Evolutionary conservation across 2,329 filamentous ascomycete genomes (phyloP), one percentile per base, ranked within the genome.

Genomic region (Escovopsis sp.): DNA sequence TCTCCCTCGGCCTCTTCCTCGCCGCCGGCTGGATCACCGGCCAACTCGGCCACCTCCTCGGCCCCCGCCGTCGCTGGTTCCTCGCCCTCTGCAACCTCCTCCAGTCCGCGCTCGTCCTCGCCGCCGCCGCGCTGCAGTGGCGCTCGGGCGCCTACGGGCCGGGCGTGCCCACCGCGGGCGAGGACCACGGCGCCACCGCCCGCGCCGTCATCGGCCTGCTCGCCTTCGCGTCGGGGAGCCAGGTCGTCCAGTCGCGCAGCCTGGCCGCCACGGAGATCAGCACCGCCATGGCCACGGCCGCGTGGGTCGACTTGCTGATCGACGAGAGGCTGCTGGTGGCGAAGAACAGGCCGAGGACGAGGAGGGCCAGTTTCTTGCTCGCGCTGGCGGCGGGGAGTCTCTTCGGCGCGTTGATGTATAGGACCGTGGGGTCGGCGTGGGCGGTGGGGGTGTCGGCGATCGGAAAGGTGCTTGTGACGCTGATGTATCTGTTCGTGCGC

Each of bases 221-320:
- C 21, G 70, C 71, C 0, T 65, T 69, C 33, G 63, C 70, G 0
- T 61, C 69, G 0, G 72, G 72, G 0, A 68, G 62, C 33, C 72
- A 77, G 48, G 70, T 78, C 0, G 70, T 72, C 3, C 64, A 70
- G 54, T 63, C 63, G 3, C 58, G 72, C 17, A 61, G 63, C 27
- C 48, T 77, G 37, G 53, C 59, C 31, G 66, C 75, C 53, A 68
- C 68, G 0, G 72, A 78, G 49, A 76, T 77, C 45, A 72, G 62
- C 39, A 77, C 73, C 0, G 71, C 72, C 18, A 76, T 76, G 70
- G 72, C 70, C 0, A 77, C 72, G 5, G 70, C 72, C 1, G 72
- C 72, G 2, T 76, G 68, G 62, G 58, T 77, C 2, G 72, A 77
- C 45, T 47, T 76, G 36, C 49, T 73, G 35, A 68, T 74, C 36